phyloP scores from a whole-genome alignment of 202 grass and related monocot genomes.

The Carex sylvatica region DNA sequence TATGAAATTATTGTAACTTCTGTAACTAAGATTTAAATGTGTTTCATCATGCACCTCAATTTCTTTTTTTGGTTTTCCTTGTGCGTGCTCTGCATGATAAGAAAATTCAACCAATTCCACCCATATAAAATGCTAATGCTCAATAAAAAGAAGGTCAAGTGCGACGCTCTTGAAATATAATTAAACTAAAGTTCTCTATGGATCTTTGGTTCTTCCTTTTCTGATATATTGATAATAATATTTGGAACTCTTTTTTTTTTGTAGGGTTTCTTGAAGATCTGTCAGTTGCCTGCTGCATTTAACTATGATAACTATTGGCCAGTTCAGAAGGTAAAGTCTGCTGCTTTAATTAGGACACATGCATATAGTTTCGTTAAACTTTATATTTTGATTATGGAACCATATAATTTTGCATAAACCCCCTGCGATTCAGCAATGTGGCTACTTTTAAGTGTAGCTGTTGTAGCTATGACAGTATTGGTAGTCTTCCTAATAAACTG shows the following conservation, averaged over 20 bases:
- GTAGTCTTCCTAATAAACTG: not conserved
- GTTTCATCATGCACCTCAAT: not conserved
- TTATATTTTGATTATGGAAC: constrained; percentile 9
- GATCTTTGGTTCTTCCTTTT: not conserved
- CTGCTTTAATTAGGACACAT: not conserved
- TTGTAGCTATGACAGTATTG: not conserved
- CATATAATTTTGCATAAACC: not conserved
- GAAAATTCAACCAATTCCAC: constrained; percentile 8
- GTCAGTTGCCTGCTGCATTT: constrained; percentile 72
- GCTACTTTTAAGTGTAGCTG: not conserved
- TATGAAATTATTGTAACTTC: constrained; percentile 22
- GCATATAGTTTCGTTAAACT: not conserved
- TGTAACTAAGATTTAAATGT: not conserved
- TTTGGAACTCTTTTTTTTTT: constrained; percentile 24
- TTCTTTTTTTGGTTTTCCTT: not conserved
- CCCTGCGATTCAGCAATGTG: not conserved
- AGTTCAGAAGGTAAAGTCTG: constrained; percentile 68
- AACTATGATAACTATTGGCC: constrained; percentile 96
- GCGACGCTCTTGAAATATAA: not conserved
- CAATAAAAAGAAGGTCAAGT: constrained; percentile 1
- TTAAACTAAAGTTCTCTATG: not conserved
- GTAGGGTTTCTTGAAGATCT: constrained; percentile 96
- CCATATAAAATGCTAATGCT: not conserved
- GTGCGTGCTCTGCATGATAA: not conserved
- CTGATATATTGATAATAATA: not conserved